Percentiles rank a stretch among this genome's conserved stretches.
phyloP scores from a whole-genome alignment of 2,329 filamentous ascomycete species.

The Hymenoscyphus fraxineus region DNA sequence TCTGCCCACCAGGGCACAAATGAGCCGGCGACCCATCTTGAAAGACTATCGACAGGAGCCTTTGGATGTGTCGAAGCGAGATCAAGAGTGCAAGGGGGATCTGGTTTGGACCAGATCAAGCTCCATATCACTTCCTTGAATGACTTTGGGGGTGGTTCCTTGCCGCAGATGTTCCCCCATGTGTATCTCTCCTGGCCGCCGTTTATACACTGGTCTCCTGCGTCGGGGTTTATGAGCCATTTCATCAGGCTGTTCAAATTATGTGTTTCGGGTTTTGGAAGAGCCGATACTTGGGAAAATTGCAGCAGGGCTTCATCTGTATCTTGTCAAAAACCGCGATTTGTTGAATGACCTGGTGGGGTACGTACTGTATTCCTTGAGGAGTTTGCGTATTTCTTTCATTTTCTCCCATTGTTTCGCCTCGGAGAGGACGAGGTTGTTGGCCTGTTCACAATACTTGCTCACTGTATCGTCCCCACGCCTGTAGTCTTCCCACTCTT shows the following conservation, averaged over 20 bases:
- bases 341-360: neutral
- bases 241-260: constrained; percentile 8
- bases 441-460: neutral
- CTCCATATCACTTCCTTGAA: constrained; percentile 8
- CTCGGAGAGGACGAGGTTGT: neutral
- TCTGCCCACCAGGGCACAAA: constrained; percentile 6
- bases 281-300: constrained; percentile 12
- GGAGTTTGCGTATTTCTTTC: neutral
- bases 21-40: constrained; percentile 5
- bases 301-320: constrained; percentile 15
- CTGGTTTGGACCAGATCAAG: constrained; percentile 9
- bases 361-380: constrained; percentile 17
- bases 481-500: constrained; percentile 9
- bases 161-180: constrained; percentile 10
- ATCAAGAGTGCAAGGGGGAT: neutral
- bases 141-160: neutral
- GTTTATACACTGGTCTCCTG: constrained; percentile 5
- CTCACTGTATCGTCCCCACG: neutral
- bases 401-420: constrained; percentile 7
- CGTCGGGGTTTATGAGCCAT: constrained; percentile 6
- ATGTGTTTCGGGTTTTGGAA: constrained; percentile 10
- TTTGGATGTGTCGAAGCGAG: neutral
- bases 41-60: constrained; percentile 2
- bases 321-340: neutral
- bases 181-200: constrained; percentile 6